Conservation (phyloP, 164 flowering plant species). For the Tetracentron sinense region DNA sequence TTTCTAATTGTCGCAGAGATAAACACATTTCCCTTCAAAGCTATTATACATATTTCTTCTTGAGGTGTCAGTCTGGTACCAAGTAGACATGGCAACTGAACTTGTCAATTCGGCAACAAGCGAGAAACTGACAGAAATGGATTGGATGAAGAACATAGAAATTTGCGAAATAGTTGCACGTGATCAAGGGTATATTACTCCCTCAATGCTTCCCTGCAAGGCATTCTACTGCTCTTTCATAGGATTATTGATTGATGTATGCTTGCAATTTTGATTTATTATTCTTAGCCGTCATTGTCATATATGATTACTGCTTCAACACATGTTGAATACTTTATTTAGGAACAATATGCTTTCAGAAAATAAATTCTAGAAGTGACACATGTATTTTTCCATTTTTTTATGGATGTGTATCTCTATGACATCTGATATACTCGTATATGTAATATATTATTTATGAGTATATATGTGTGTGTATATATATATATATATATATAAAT, state of each 20-base stretch:
- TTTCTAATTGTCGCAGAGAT: constrained; percentile 5
- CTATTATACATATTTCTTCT: neutral
- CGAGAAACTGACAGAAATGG: constrained; percentile 76
- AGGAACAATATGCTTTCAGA: too few species aligned
- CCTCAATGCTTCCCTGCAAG: too few species aligned
- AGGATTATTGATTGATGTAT: neutral
- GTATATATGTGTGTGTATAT: too few species aligned
- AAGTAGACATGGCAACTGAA: constrained; percentile 66
- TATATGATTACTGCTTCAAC: too few species aligned
- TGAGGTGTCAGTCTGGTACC: constrained; percentile 10
- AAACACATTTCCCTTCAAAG: neutral
- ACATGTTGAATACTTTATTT: too few species aligned
- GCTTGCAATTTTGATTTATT: neutral
- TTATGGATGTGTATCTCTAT: too few species aligned
- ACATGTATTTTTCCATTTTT: too few species aligned
- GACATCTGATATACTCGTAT: too few species aligned
- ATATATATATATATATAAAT: too few species aligned
- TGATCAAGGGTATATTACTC: constrained; percentile 64
- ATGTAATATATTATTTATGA: too few species aligned
- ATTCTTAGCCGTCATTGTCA: too few species aligned
- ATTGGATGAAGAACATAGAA: constrained; percentile 81
- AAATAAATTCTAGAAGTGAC: too few species aligned
- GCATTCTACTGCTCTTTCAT: neutral
- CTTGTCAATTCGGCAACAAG: constrained; percentile 82
- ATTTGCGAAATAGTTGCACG: constrained; percentile 79